phyloP scores from a whole-genome alignment of 176 grass and related monocot genomes.

The Dendrocalamus sinicus region DNA sequence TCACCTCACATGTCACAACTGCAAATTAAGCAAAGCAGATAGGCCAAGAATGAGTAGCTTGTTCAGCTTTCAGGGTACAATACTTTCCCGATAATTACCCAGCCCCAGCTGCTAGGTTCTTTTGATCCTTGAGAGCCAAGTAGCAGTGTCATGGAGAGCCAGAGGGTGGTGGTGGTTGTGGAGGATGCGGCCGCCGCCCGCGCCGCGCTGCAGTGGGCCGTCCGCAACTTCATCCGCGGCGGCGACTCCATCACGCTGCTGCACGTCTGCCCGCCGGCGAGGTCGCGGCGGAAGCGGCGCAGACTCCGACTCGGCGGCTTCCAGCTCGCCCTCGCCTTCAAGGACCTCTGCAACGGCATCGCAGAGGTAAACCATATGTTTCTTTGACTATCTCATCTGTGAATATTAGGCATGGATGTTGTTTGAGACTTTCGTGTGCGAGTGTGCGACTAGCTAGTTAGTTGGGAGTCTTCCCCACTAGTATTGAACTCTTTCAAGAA shows the following conservation, averaged over 20 bases:
- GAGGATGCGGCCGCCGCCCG: conserved; percentile 72
- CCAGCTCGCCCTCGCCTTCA: conserved; percentile 93
- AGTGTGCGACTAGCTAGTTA: not conserved
- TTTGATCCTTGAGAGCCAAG: not conserved
- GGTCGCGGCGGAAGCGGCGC: conserved; percentile 55
- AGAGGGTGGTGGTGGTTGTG: conserved; percentile 83
- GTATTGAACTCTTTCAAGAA: not conserved
- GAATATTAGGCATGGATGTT: not conserved
- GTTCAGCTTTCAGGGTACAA: not conserved
- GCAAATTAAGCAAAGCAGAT: not conserved
- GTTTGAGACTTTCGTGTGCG: not conserved
- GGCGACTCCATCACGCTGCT: conserved; percentile 90
- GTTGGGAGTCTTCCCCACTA: not conserved
- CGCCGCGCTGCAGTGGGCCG: conserved; percentile 81
- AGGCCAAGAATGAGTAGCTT: not conserved
- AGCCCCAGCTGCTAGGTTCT: not conserved
- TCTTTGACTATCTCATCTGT: not conserved
- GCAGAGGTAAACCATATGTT: conserved; percentile 53
- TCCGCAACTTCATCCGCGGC: conserved; percentile 82
- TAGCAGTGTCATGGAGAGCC: conserved; percentile 62
- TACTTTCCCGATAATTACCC: not conserved
- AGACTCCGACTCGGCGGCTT: conserved; percentile 71
- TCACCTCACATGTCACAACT: not conserved
- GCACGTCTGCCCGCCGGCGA: conserved; percentile 71
- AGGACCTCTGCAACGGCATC: conserved; percentile 92